Conservation (phyloP, 371 early-diverging fungal species). For the Mortierella sp. region DNA sequence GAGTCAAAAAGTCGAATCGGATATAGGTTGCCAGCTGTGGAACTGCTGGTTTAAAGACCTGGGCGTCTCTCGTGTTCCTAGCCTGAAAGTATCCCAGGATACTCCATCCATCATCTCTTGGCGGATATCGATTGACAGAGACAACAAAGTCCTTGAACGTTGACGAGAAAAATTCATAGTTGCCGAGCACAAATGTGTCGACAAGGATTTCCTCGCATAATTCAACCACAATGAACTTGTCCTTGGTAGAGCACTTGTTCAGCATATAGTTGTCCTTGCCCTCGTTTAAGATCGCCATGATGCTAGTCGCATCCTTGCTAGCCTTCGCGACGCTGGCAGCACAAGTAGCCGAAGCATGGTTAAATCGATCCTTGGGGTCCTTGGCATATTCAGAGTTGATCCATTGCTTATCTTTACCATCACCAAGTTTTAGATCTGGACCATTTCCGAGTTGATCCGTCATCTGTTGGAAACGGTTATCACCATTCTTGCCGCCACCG, state of each 20-base stretch:
- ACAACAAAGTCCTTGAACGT: conserved; percentile 90
- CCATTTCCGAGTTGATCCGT: conserved; percentile 40
- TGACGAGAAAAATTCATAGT: conserved; percentile 96
- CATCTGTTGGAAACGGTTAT: conserved; percentile 27
- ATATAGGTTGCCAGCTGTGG: conserved; percentile 85
- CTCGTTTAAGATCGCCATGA: conserved; percentile 85
- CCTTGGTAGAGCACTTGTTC: conserved; percentile 80
- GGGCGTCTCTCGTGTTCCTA: conserved; percentile 84
- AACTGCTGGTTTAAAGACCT: conserved; percentile 81
- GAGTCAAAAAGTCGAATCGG: conserved; percentile 86
- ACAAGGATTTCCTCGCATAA: conserved; percentile 94
- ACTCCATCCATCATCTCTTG: conserved; percentile 80
- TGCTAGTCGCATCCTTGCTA: conserved; percentile 86
- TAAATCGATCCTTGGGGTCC: conserved; percentile 84
- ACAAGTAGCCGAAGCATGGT: conserved; percentile 94
- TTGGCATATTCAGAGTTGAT: conserved; percentile 53
- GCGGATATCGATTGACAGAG: conserved; percentile 86
- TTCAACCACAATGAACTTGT: conserved; percentile 90
- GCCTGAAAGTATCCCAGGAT: conserved; percentile 85
- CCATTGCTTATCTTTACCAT: conserved; percentile 22
- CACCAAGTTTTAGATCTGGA: conserved; percentile 25
- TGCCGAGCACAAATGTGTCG: conserved; percentile 90
- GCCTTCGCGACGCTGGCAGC: conserved; percentile 88
- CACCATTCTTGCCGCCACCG: conserved; percentile 14
- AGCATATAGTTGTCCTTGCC: conserved; percentile 95